phyloP scores from a whole-genome alignment of 305 asterid species.

The Fraxinus dipetala region DNA sequence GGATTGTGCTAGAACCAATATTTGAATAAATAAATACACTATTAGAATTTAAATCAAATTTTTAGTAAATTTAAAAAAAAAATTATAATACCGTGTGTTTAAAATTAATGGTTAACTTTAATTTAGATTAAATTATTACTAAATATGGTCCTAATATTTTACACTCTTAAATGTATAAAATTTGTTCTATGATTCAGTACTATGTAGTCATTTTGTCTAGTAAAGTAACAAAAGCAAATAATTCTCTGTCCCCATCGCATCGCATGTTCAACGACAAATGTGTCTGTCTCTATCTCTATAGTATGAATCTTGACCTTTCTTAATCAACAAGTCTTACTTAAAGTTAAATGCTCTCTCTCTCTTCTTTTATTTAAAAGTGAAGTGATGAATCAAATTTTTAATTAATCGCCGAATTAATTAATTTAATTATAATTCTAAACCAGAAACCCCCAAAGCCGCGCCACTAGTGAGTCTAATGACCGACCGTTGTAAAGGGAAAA shows the following conservation, averaged over 20 bases:
- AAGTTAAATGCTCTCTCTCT: not conserved
- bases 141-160: too few relatives aligned
- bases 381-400: not conserved
- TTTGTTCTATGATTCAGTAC: not conserved
- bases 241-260: not conserved
- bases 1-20: not conserved
- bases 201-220: not conserved
- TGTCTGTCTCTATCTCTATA: not conserved
- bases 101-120: too few relatives aligned
- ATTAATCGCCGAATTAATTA: not conserved
- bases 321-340: not conserved
- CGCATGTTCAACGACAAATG: not conserved
- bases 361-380: not conserved
- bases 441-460: slow-evolving; percentile 36
- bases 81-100: too few relatives aligned
- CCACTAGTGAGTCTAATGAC: slow-evolving; percentile 40
- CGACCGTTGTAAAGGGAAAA: slow-evolving; percentile 40
- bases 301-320: not conserved
- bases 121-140: too few relatives aligned
- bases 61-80: too few relatives aligned
- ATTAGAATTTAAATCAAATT: too few relatives aligned
- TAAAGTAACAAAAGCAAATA: not conserved
- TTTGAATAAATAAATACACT: too few relatives aligned
- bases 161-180: not conserved
- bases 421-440: slow-evolving; percentile 2